Conservation (phyloP, 2,329 filamentous ascomycete genomes). For the Calonectria fujianensis region DNA sequence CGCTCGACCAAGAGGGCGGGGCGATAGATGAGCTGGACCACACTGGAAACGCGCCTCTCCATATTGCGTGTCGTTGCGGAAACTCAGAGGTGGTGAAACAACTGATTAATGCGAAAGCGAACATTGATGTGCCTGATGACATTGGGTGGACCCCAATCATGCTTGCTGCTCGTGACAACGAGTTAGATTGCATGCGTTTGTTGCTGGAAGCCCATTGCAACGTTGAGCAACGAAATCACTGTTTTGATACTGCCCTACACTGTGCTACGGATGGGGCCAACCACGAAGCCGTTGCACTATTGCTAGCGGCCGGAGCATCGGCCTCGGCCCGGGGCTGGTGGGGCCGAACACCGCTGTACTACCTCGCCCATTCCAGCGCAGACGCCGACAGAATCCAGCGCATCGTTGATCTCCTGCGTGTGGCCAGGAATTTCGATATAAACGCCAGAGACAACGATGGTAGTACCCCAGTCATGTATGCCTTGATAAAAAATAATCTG, state of each 20-base stretch:
- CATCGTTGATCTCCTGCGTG: not conserved
- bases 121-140: not conserved
- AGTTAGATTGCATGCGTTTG: not conserved
- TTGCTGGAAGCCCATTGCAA: not conserved
- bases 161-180: accelerated
- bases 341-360: not conserved
- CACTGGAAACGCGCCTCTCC: accelerated
- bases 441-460: not conserved
- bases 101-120: conserved; percentile 23
- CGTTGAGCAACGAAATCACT: not conserved
- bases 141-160: not conserved
- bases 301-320: conserved; percentile 7
- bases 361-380: accelerated
- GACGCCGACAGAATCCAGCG: not conserved
- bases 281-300: not conserved
- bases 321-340: not conserved
- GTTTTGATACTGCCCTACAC: not conserved
- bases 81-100: not conserved
- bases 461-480: not conserved
- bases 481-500: accelerated
- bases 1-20: conserved; percentile 33
- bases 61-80: accelerated
- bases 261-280: accelerated
- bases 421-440: not conserved
- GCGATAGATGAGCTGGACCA: conserved; percentile 1